Evolutionary conservation across 2,329 filamentous ascomycete genomes (phyloP), one percentile per base, ranked within the genome.

Genomic region (Coleophoma eucalyptorum): DNA sequence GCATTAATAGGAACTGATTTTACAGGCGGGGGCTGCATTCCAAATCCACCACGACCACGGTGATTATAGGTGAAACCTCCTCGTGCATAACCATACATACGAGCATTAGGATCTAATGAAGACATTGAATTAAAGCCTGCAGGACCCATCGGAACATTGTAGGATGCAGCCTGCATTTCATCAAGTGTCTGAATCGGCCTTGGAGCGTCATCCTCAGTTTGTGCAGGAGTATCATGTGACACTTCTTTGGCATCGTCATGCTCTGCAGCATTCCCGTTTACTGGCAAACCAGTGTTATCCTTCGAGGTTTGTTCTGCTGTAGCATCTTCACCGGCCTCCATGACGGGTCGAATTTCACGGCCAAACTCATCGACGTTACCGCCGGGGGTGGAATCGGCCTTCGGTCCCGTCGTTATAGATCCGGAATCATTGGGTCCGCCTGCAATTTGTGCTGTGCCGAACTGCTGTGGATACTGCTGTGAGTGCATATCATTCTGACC

Each of bases 91-190:
- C 67, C 65, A 50, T 53, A 61, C 15, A 35, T 46, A 52, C 50
- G 53, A 46, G 50, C 42, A 50, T 58, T 59, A 53, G 49, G 91
- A 91, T 15, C 90, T 91, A 51, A 87, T 94, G 33, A 92, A 92
- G 41, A 92, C 90, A 69, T 76, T 89, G 70, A 20, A 41, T 43
- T 15, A 26, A 50, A 44, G n/a, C 48, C 93, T 69, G 92, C 90
- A 48, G 91, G 92, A 15, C 90, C 91, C 51, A 87, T 94, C 33
- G 92, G 92, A 41, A 92, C 90, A 69, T 76, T 89, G 70, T 80
- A 66, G 46, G 79, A 79, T 43, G 73, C 70, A 31, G 57, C 51
- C 53, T 61, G 51, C 50, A 53, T 41, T 43, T 62, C 59, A 42
- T 67, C 65, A 38, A 66, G 53, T 26, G 64, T 65, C 48, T 66